These are phyloP conservation scores for Phytophthora cryptogea DNA, from an alignment of 352 stramenopile species.

Conservation along the genomic window DNA sequence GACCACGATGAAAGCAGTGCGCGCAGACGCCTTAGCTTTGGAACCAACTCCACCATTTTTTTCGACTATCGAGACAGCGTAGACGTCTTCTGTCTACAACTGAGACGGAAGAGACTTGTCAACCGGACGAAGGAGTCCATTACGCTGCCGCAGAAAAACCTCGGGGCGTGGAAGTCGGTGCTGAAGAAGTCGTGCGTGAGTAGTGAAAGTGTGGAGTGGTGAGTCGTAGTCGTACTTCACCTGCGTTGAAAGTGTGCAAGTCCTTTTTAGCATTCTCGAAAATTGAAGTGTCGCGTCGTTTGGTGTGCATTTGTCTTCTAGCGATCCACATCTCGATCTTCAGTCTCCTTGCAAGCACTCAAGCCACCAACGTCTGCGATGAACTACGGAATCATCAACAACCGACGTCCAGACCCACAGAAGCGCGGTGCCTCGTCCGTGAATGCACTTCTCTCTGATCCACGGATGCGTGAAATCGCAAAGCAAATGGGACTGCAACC, in stretches of 20 bases:
- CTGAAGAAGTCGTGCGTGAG: constrained; percentile 8
- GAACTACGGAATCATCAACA: constrained; percentile 90
- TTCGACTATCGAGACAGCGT: constrained; percentile 11
- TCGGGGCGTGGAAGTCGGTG: constrained; percentile 3
- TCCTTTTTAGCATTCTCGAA: neutral
- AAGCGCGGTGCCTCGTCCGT: constrained; percentile 24
- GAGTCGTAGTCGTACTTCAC: neutral
- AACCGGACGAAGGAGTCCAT: neutral
- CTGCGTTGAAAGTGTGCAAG: neutral
- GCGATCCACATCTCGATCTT: constrained; percentile 22
- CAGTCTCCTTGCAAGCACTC: constrained; percentile 2
- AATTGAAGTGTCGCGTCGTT: constrained; percentile 21
- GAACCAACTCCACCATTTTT: constrained; percentile 6
- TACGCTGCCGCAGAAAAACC: constrained; percentile 9
- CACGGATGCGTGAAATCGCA: constrained; percentile 76
- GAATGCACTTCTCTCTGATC: constrained; percentile 54
- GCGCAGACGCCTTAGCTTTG: constrained; percentile 13
- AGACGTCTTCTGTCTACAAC: constrained; percentile 7
- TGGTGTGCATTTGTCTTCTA: constrained; percentile 9
- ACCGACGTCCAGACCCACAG: constrained; percentile 49
- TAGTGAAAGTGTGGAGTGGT: neutral
- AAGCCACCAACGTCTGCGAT: constrained; percentile 38
- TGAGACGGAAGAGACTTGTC: neutral
- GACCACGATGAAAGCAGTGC: neutral
- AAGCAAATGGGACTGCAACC: constrained; percentile 83